Evolutionary conservation across 169 alveolate genomes (phyloP).

Genomic region (Cryptosporidium ubiquitum): DNA sequence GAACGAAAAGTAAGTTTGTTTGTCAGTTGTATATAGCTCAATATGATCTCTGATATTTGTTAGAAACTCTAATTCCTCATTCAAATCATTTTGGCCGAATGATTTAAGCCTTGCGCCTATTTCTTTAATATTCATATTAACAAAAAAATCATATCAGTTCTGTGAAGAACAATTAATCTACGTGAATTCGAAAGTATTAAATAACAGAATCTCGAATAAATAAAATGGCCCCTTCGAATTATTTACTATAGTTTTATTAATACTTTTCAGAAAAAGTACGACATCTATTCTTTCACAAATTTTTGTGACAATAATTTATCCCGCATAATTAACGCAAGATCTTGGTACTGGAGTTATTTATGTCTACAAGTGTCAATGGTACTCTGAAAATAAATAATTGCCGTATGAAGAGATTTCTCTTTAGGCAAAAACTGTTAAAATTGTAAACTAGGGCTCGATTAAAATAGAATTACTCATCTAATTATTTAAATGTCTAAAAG

Average conservation of each 20-base stretch:
- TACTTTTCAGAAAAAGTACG: not conserved
- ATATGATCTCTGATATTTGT: constrained; percentile 54
- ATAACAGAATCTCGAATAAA: not conserved
- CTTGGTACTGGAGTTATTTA: constrained; percentile 2
- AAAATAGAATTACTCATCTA: not conserved
- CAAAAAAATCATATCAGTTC: constrained; percentile 1
- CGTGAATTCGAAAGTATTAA: not conserved
- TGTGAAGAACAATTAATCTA: not conserved
- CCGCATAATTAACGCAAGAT: constrained; percentile 38
- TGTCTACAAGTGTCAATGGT: constrained; percentile 8
- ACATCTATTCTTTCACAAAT: constrained; percentile 9
- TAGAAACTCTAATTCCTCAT: constrained; percentile 47
- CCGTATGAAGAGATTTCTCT: not conserved
- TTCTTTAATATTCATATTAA: constrained; percentile 59
- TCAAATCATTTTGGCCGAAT: constrained; percentile 34
- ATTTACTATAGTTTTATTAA: not conserved
- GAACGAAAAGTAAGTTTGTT: not conserved
- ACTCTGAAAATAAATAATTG: not conserved
- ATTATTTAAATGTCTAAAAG: not conserved
- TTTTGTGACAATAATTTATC: not conserved
- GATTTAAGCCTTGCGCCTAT: constrained; percentile 61
- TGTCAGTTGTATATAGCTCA: constrained; percentile 42
- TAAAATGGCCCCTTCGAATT: not conserved
- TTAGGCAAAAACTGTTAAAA: not conserved
- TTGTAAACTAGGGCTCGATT: not conserved